Conservation (phyloP, 1,284 basidiomycete species). For the Erythrobasidium hasegawianum region DNA sequence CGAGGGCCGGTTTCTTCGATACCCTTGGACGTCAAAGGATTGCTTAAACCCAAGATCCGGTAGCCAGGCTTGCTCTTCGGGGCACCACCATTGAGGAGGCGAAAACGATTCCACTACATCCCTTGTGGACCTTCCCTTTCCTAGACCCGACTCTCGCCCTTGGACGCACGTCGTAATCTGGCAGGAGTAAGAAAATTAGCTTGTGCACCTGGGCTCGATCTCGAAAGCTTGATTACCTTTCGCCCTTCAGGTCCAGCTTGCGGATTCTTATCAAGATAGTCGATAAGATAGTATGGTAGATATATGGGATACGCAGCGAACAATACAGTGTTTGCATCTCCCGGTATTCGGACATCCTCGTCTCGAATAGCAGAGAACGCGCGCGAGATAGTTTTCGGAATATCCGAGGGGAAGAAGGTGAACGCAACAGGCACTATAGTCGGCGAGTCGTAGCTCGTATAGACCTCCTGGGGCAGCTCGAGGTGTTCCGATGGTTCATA, state of each 20-base stretch:
- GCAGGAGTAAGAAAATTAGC: too few species aligned
- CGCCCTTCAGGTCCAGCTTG: neutral
- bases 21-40: neutral
- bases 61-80: too few species aligned
- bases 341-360: constrained; percentile 9
- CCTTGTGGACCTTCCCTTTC: too few species aligned
- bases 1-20: neutral
- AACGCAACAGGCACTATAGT: constrained; percentile 4
- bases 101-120: too few species aligned
- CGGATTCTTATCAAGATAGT: neutral
- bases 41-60: too few species aligned
- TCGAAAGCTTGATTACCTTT: neutral
- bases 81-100: too few species aligned
- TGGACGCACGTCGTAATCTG: too few species aligned
- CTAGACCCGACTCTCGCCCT: too few species aligned
- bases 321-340: constrained; percentile 1
- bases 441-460: neutral
- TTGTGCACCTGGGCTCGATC: too few species aligned
- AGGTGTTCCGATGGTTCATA: constrained; percentile 10
- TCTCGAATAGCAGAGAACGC: neutral
- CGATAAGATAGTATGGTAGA: constrained; percentile 14
- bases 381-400: neutral
- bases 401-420: neutral
- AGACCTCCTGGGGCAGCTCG: constrained; percentile 4
- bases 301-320: constrained; percentile 11